Evolutionary conservation across 352 stramenopile genomes (phyloP).

Genomic region (Globisporangium ultimum): DNA sequence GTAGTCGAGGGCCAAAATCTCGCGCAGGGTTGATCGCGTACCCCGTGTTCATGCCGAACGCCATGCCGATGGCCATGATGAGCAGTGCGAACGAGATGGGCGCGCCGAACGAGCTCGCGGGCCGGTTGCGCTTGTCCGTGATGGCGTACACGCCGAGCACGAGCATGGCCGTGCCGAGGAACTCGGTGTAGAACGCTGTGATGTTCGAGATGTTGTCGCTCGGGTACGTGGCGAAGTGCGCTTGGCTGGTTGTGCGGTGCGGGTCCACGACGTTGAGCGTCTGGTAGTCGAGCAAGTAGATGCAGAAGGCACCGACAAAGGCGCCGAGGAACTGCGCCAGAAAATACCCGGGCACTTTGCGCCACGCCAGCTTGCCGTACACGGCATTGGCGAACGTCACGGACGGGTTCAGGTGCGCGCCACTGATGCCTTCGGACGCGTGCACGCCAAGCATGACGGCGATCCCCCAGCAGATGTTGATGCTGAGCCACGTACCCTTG

Average conservation of each 20-base stretch:
- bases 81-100: conserved; percentile 47
- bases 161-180: conserved; percentile 57
- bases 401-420: conserved; percentile 64
- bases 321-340: conserved; percentile 48
- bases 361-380: conserved; percentile 48
- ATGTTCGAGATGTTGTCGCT: conserved; percentile 31
- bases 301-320: conserved; percentile 39
- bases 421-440: conserved; percentile 43
- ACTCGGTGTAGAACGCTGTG: conserved; percentile 58
- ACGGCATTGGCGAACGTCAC: conserved; percentile 52
- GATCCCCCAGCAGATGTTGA: conserved; percentile 74
- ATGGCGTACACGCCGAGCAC: conserved; percentile 63
- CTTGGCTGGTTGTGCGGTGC: conserved; percentile 29
- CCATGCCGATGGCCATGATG: conserved; percentile 42
- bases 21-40: conserved; percentile 46
- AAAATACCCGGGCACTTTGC: conserved; percentile 53
- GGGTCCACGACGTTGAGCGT: conserved; percentile 49
- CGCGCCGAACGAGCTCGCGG: conserved; percentile 37
- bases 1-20: conserved; percentile 44
- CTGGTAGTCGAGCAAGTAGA: conserved; percentile 57
- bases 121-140: conserved; percentile 49
- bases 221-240: conserved; percentile 54
- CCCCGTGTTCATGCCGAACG: conserved; percentile 36
- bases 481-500: conserved; percentile 65
- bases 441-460: conserved; percentile 72